phyloP scores from a whole-genome alignment of 2,329 filamentous ascomycete species.

The Neofusicoccum ribis region DNA sequence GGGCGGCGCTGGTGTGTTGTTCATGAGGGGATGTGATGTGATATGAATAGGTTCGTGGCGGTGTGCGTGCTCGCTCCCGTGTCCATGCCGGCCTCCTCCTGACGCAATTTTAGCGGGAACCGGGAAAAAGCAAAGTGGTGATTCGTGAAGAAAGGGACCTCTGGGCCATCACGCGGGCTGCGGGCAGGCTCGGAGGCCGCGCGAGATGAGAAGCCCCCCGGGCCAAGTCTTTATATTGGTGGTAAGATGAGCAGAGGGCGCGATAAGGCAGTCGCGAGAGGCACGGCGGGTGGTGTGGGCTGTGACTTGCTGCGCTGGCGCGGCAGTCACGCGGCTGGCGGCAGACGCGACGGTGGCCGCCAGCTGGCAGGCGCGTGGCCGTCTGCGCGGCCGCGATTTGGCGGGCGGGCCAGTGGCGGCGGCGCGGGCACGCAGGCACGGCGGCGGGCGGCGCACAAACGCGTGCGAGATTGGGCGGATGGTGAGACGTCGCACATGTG shows the following conservation, averaged over 20 bases:
- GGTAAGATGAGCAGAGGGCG: not conserved
- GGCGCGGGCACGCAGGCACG: not conserved
- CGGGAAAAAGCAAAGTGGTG: not conserved
- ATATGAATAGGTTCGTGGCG: too few species aligned
- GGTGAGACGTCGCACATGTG: slow-evolving; percentile 13
- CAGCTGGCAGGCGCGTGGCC: slow-evolving; percentile 9
- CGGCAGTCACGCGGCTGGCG: slow-evolving; percentile 1
- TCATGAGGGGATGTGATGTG: too few species aligned
- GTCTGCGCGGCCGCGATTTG: not conserved
- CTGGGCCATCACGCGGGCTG: not conserved
- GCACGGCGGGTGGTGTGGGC: too few species aligned
- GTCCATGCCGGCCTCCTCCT: not conserved
- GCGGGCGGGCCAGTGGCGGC: not conserved
- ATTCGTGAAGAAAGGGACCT: too few species aligned
- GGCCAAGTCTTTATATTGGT: not conserved
- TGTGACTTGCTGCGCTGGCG: too few species aligned
- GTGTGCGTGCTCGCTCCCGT: too few species aligned
- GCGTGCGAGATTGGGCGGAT: slow-evolving; percentile 3
- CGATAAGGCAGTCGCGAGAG: not conserved
- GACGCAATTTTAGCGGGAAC: not conserved
- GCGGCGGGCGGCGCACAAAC: not conserved
- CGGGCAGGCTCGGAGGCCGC: not conserved
- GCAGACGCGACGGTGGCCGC: not conserved
- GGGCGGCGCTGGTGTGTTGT: too few species aligned
- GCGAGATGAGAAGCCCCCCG: not conserved